A percentile compares a stretch with the other conserved stretches of the same genome.
These are phyloP conservation scores for Pseudopyrenochaeta lycopersici DNA, from an alignment of 2,329 filamentous ascomycete species.

Conservation along the genomic window DNA sequence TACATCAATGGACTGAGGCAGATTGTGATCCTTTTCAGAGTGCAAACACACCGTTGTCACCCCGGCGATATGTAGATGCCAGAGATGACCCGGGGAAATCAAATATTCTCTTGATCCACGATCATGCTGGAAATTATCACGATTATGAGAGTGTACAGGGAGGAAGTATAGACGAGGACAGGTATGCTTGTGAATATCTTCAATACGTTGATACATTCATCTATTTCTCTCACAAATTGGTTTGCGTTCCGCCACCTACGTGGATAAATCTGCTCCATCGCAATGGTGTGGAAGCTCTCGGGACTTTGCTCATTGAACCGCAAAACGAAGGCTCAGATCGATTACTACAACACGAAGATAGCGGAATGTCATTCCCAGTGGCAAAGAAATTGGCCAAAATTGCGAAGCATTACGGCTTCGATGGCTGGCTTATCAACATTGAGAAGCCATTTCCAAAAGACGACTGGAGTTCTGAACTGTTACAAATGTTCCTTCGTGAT, in stretches of 20 bases:
- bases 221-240: slow-evolving; percentile 60
- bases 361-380: slow-evolving; percentile 40
- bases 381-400: slow-evolving; percentile 52
- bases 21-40: slow-evolving; percentile 47
- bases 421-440: slow-evolving; percentile 59
- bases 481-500: slow-evolving; percentile 51
- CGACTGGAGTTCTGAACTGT: slow-evolving; percentile 37
- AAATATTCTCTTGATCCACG: slow-evolving; percentile 49
- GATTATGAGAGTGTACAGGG: slow-evolving; percentile 52
- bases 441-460: slow-evolving; percentile 52
- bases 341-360: slow-evolving; percentile 29
- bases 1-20: slow-evolving; percentile 44
- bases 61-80: slow-evolving; percentile 12
- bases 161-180: slow-evolving; percentile 35
- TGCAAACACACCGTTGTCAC: slow-evolving; percentile 51
- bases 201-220: slow-evolving; percentile 55
- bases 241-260: slow-evolving; percentile 55
- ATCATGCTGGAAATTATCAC: slow-evolving; percentile 56
- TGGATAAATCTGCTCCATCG: slow-evolving; percentile 59
- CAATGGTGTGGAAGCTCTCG: slow-evolving; percentile 55
- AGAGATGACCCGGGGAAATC: slow-evolving; percentile 18
- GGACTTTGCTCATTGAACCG: slow-evolving; percentile 56
- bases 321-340: slow-evolving; percentile 46
- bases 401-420: slow-evolving; percentile 54
- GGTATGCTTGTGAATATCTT: slow-evolving; percentile 55